Evolutionary conservation across 2,329 filamentous ascomycete genomes (phyloP).

Genomic region (Fusarium sp.): DNA sequence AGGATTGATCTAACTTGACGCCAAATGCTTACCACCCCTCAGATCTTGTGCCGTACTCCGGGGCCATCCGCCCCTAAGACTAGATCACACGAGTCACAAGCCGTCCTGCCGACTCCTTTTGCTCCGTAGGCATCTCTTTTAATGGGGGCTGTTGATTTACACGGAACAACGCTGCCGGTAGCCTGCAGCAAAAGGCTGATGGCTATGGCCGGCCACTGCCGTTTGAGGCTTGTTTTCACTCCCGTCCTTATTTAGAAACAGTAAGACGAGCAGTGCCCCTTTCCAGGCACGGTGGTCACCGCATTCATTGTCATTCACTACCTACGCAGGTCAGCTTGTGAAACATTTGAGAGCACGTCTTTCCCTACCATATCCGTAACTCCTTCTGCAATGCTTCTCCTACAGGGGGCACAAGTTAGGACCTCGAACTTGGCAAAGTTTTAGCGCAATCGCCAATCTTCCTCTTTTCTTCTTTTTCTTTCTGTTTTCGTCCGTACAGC

Average conservation of each 20-base stretch:
- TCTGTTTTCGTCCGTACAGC: no score
- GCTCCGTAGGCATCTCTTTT: neutral
- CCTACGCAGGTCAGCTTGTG: no score
- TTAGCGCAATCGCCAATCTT: neutral
- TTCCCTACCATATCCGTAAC: no score
- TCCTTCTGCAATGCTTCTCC: neutral
- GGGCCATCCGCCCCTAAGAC: neutral
- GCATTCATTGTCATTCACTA: neutral
- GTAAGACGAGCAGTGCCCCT: neutral
- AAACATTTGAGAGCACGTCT: no score
- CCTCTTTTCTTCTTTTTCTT: neutral
- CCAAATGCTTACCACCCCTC: neutral
- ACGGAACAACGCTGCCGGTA: no score
- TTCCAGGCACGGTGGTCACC: neutral
- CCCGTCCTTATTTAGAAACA: neutral
- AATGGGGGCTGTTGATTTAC: neutral
- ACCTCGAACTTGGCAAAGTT: neutral
- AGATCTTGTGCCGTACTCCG: neutral
- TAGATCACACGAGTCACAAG: no score
- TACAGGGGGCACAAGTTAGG: neutral
- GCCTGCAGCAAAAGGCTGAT: no score
- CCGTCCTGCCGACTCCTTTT: no score
- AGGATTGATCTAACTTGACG: neutral
- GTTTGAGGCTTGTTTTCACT: neutral
- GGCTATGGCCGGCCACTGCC: no score